Base-by-base conservation (phyloP, 2,329 filamentous ascomycete species). In the Fusarium proliferatum region DNA sequence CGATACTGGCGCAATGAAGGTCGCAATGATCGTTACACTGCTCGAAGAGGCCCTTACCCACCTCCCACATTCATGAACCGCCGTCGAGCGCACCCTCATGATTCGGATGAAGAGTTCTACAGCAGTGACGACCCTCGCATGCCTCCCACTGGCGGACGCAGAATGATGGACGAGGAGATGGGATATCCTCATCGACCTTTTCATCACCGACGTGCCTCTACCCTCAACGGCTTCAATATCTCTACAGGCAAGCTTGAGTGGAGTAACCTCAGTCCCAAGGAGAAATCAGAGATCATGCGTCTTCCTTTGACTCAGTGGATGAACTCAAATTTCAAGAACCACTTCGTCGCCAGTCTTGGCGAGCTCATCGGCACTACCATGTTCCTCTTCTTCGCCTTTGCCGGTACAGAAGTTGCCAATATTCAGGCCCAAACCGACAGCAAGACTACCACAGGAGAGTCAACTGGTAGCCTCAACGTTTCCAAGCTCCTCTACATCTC, bases 241-340 rank as follows among this genome's bases (percentile, higher is more conserved):
- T 71, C 68, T 30, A 72, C 75, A 5, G 65, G 73, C 33, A 74
- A 77, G 23, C 73, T 85, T 23, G 79, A 85, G 61, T 85, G 84
- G 81, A 80, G 81, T 33, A 77, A 79, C 41, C 71, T 86, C 46
- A 82, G 79, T 10, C 74, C 78, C 2, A 78, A 84, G 60, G 83
- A 86, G 72, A 83, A 82, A 75, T 80, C 79, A 9, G 78, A 85
- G 64, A 83, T 86, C 15, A 79, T 86, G 78, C 81, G 85, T 41
- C 77, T 86, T 28, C 85, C 85, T 4, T 81, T 83, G 78, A 84
- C 81, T 6, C 79, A 84, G 38, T 86, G 84, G 85, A 86, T 86
- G 85, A 83, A 86, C 75, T 85, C 83, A 12, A 74, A 81, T 55
- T 72, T 85, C 67, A 86, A 86, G 80, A 84, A 87, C 76, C 81